Evolutionary conservation across 2,329 filamentous ascomycete species (phyloP).

Genomic region (Cadophora gregata): DNA sequence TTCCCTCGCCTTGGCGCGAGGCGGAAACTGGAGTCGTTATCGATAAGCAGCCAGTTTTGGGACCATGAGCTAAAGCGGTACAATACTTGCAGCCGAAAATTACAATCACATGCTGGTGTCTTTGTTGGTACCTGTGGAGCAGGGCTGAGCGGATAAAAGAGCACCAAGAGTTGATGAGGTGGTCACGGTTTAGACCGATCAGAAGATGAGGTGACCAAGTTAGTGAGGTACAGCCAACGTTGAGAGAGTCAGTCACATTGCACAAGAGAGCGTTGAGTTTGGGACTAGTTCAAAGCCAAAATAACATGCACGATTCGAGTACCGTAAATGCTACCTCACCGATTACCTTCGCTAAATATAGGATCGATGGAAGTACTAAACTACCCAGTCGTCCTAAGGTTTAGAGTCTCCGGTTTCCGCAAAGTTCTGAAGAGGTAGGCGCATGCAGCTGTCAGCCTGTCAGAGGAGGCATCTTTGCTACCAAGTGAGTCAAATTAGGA

Average conservation of each 20-base stretch:
- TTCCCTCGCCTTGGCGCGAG: constrained; percentile 12
- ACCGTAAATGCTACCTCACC: background rate
- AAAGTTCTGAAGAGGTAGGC: background rate
- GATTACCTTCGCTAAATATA: background rate
- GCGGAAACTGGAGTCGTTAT: constrained; percentile 16
- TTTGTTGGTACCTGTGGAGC: background rate
- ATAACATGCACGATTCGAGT: constrained; percentile 12
- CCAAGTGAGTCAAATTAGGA: background rate
- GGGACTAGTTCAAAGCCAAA: constrained; percentile 7
- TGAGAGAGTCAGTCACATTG: constrained; percentile 15
- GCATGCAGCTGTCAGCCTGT: constrained; percentile 14
- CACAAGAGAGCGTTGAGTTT: constrained; percentile 7
- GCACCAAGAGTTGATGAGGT: background rate
- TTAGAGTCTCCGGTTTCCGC: constrained; percentile 2
- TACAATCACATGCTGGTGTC: constrained; percentile 6
- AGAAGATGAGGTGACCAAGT: constrained; percentile 12
- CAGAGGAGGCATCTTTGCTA: background rate
- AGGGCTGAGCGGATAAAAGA: background rate
- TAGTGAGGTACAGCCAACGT: background rate
- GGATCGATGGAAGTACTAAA: background rate
- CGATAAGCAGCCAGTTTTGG: constrained; percentile 18
- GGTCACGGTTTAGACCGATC: constrained; percentile 13
- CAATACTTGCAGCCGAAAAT: background rate
- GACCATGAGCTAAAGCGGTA: constrained; percentile 3
- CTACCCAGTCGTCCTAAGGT: constrained; percentile 1